phyloP scores from a whole-genome alignment of 352 stramenopile genomes.

The Globisporangium nodosum region DNA sequence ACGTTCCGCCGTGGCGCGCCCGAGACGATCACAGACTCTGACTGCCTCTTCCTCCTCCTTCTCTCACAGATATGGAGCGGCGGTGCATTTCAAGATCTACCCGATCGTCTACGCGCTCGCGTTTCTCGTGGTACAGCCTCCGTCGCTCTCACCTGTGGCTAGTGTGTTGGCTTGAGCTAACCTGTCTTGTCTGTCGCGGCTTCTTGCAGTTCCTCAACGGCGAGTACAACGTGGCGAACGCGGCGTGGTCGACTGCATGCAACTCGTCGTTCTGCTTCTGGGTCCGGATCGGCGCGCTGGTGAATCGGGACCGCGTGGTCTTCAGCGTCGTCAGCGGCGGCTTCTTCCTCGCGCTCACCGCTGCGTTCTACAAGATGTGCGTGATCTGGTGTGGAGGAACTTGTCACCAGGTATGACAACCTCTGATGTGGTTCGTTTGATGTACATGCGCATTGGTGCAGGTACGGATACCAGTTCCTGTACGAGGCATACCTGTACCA shows the following conservation, averaged over 20 bases:
- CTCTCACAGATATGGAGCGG: constrained; percentile 85
- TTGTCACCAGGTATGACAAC: not conserved
- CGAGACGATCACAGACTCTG: too few relatives aligned
- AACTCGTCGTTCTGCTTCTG: constrained; percentile 52
- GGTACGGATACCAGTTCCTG: constrained; percentile 91
- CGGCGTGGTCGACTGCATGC: constrained; percentile 38
- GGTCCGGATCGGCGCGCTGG: constrained; percentile 32
- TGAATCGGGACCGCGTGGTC: constrained; percentile 74
- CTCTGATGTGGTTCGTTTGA: not conserved
- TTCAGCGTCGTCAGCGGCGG: constrained; percentile 88
- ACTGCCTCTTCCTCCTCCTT: not conserved
- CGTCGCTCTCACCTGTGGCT: not conserved
- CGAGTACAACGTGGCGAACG: constrained; percentile 47
- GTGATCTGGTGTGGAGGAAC: not conserved
- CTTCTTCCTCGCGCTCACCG: constrained; percentile 83
- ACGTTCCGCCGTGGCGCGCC: constrained; percentile 8
- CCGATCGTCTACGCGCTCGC: constrained; percentile 95
- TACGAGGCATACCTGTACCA: constrained; percentile 98
- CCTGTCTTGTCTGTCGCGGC: not conserved
- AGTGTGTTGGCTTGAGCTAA: not conserved
- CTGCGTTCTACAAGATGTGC: constrained; percentile 84
- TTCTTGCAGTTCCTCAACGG: constrained; percentile 57
- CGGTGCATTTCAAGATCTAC: constrained; percentile 98
- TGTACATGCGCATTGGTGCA: constrained; percentile 7
- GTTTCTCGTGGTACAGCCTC: constrained; percentile 69